These are phyloP conservation scores for Globisporangium viniferum DNA, from an alignment of 352 stramenopile genomes.

Conservation along the genomic window DNA sequence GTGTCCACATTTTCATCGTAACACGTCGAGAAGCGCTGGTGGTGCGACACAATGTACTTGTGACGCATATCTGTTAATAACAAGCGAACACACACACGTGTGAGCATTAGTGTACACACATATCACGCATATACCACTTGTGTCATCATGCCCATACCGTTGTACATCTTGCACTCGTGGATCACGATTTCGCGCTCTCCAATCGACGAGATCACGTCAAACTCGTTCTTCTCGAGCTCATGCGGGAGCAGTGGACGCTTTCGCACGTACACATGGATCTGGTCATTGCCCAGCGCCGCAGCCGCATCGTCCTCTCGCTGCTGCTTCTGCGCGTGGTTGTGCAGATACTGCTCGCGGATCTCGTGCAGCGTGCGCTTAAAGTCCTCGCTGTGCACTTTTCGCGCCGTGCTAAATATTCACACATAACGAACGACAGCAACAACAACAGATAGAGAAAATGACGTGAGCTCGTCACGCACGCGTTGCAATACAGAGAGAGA, in stretches of 20 bases:
- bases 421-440: background rate
- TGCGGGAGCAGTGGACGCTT: slow-evolving; percentile 87
- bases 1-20: slow-evolving; percentile 76
- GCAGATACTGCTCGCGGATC: slow-evolving; percentile 42
- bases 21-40: slow-evolving; percentile 70
- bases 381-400: slow-evolving; percentile 55
- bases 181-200: slow-evolving; percentile 65
- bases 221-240: slow-evolving; percentile 84
- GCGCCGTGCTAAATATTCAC: slow-evolving; percentile 39
- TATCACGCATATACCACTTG: background rate
- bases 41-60: slow-evolving; percentile 80
- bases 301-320: background rate
- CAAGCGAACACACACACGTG: slow-evolving; percentile 24
- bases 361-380: slow-evolving; percentile 50
- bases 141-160: slow-evolving; percentile 26
- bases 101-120: slow-evolving; percentile 23
- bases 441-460: background rate
- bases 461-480: background rate
- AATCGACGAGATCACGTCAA: slow-evolving; percentile 80
- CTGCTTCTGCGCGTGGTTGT: slow-evolving; percentile 17
- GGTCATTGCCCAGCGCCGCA: slow-evolving; percentile 29
- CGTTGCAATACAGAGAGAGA: background rate
- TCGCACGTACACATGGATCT: slow-evolving; percentile 84
- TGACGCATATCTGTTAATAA: slow-evolving; percentile 90
- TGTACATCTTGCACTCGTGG: slow-evolving; percentile 90